phyloP scores from a whole-genome alignment of 345 rosid genomes.

The Psidium guajava region DNA sequence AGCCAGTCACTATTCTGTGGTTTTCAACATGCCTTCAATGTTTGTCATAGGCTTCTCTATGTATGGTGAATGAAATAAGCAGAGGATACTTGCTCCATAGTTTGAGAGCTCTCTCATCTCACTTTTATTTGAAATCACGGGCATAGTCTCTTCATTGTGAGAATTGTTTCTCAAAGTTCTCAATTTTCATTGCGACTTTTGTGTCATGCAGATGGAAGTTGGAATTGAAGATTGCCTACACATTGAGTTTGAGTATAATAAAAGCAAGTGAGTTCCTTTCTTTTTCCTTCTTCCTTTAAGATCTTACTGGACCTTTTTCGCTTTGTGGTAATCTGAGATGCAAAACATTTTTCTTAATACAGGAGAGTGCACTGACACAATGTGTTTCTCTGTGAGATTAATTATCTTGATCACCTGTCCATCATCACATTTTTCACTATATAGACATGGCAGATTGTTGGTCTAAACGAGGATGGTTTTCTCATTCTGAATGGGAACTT shows the following conservation, averaged over 20 bases:
- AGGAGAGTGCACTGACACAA: neutral
- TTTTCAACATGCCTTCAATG: neutral
- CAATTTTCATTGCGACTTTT: neutral
- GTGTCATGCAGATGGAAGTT: conserved; percentile 85
- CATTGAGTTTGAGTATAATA: conserved; percentile 95
- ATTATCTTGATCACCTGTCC: neutral
- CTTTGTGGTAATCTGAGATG: neutral
- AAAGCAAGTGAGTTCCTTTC: conserved; percentile 76
- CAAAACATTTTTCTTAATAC: neutral
- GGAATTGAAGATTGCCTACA: conserved; percentile 98
- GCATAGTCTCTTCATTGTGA: neutral
- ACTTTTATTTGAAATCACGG: neutral
- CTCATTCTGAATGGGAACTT: neutral
- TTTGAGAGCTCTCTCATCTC: neutral
- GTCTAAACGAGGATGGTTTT: neutral
- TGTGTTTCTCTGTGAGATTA: neutral
- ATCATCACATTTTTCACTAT: neutral
- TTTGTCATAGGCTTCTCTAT: neutral
- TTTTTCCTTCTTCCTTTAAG: neutral
- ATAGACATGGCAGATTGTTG: neutral
- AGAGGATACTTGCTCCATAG: neutral
- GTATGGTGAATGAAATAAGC: neutral
- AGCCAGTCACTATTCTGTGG: neutral
- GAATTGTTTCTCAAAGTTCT: neutral
- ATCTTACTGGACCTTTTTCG: neutral